phyloP scores from a whole-genome alignment of 495 filamentous ascomycete species.

The Lasiosphaeria ovina region DNA sequence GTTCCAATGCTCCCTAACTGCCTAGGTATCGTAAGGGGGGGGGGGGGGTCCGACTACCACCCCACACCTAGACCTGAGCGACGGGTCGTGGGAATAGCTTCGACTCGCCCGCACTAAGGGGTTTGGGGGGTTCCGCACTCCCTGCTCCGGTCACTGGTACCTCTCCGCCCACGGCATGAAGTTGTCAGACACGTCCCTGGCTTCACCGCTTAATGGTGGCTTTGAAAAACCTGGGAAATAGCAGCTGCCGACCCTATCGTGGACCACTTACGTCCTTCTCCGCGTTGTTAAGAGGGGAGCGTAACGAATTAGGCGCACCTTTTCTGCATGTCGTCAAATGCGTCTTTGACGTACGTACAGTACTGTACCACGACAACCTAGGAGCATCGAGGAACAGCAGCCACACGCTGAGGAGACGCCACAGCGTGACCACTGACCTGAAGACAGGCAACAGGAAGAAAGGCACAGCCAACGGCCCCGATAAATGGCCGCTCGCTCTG shows the following conservation, averaged over 20 bases:
- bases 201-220: slow-evolving; percentile 25
- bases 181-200: slow-evolving; percentile 5
- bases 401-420: too few relatives aligned
- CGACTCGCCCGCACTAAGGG: slow-evolving; percentile 12
- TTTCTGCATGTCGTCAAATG: slow-evolving; percentile 17
- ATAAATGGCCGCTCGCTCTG: not conserved
- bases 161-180: slow-evolving; percentile 3
- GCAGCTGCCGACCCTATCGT: slow-evolving; percentile 21
- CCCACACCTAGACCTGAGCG: slow-evolving; percentile 6
- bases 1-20: not conserved
- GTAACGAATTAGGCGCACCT: slow-evolving; percentile 23
- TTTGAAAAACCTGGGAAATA: slow-evolving; percentile 4
- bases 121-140: not conserved
- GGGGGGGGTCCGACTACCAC: slow-evolving; percentile 5
- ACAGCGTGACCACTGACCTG: too few relatives aligned
- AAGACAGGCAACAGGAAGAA: not conserved
- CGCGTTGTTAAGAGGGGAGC: slow-evolving; percentile 9
- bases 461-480: not conserved
- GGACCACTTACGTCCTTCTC: slow-evolving; percentile 13
- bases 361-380: too few relatives aligned
- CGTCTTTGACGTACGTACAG: slow-evolving; percentile 5
- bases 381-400: too few relatives aligned
- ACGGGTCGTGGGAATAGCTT: slow-evolving; percentile 25
- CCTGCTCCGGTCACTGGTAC: slow-evolving; percentile 2
- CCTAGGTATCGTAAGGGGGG: too few relatives aligned